Percentiles rank a stretch among this genome's conserved stretches.
These are phyloP conservation scores for Paramecium pentaurelia DNA, from an alignment of 73 alveolate genomes.

Conservation along the genomic window DNA sequence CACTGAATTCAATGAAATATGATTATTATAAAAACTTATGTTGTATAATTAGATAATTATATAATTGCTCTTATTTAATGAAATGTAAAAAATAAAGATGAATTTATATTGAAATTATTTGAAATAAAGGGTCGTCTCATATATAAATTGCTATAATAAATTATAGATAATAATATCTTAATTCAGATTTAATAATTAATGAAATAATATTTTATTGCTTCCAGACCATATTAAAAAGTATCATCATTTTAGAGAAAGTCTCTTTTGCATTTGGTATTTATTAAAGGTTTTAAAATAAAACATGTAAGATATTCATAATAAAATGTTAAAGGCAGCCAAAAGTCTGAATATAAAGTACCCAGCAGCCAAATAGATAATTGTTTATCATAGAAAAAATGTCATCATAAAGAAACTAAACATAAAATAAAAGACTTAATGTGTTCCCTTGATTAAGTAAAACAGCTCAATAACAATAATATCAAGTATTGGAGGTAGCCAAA, in stretches of 20 bases:
- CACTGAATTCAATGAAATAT: background rate
- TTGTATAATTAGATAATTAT: background rate
- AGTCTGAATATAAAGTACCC: background rate
- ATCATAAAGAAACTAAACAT: background rate
- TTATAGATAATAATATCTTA: background rate
- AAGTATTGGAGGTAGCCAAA: background rate
- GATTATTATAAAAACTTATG: background rate
- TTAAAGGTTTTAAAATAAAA: background rate
- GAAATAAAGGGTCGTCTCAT: background rate
- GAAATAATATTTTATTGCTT: background rate
- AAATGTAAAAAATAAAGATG: no score
- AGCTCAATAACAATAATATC: background rate
- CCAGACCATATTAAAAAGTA: background rate
- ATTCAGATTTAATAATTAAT: background rate
- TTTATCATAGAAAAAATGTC: background rate
- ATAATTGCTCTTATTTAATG: background rate
- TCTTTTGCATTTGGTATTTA: background rate
- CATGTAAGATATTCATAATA: background rate
- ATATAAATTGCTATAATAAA: background rate
- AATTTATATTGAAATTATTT: no score
- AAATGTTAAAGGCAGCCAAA: background rate
- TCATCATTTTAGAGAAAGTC: background rate
- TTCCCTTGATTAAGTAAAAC: background rate
- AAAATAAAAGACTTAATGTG: background rate
- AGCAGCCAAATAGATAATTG: background rate